Evolutionary conservation across 1,284 basidiomycete genomes (phyloP).

Genomic region (Phenoliferia sp.): DNA sequence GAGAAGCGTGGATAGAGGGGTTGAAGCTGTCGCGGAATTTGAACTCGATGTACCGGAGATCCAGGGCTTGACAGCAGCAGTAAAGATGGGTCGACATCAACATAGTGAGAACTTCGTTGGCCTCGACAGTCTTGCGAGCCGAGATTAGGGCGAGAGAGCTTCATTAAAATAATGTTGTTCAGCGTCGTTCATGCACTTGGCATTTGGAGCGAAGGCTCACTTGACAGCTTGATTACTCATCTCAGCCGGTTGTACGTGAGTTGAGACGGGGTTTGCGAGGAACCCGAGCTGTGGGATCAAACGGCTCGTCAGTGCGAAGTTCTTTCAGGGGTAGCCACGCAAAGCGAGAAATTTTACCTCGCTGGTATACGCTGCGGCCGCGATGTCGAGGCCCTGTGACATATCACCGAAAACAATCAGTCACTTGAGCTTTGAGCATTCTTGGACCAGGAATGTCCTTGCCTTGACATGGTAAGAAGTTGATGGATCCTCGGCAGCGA

Average conservation of each 20-base stretch:
- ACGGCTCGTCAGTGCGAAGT: background rate
- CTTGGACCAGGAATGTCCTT: too few relatives aligned
- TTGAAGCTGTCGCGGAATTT: constrained; percentile 56
- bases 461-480: constrained; percentile 73
- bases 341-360: constrained; percentile 44
- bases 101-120: constrained; percentile 69
- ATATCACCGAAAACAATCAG: too few relatives aligned
- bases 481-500: constrained; percentile 72
- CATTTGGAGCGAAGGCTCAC: constrained; percentile 8
- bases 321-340: background rate
- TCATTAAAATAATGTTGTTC: background rate
- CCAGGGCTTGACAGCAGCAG: constrained; percentile 36
- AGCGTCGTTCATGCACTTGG: too few relatives aligned
- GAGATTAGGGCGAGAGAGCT: constrained; percentile 68
- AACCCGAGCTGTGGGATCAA: constrained; percentile 53
- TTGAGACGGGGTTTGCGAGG: constrained; percentile 76
- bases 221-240: constrained; percentile 75
- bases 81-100: constrained; percentile 8
- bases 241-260: constrained; percentile 46
- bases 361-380: constrained; percentile 68
- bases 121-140: constrained; percentile 66
- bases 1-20: constrained; percentile 50
- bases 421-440: too few relatives aligned
- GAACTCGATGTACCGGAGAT: constrained; percentile 64
- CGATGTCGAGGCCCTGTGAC: constrained; percentile 68